Evolutionary conservation across 495 filamentous ascomycete genomes (phyloP).

Genomic region (Pyronema omphalodes): DNA sequence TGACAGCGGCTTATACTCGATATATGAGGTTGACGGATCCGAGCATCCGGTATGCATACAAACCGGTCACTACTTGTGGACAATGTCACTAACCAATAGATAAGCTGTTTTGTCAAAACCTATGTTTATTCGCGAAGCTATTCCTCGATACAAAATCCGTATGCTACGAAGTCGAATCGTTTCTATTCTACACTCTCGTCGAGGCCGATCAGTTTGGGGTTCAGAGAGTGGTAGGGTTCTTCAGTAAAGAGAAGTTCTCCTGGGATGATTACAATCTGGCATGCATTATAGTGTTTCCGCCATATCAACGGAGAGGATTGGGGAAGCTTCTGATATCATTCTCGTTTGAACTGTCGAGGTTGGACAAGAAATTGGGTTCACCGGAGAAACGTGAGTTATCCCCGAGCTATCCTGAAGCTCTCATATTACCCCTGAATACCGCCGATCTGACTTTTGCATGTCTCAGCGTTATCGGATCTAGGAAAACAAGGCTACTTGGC

Average conservation of each 20-base stretch:
- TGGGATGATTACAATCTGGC: conserved; percentile 98
- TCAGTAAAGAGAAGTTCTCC: conserved; percentile 93
- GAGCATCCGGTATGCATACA: conserved; percentile 43
- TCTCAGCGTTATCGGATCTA: conserved; percentile 17
- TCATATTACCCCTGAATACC: not conserved
- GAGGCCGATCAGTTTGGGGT: conserved; percentile 27
- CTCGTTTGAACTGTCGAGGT: conserved; percentile 76
- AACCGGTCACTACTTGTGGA: conserved; percentile 1
- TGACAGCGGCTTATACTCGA: conserved; percentile 38
- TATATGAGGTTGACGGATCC: conserved; percentile 89
- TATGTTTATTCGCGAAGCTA: conserved; percentile 92
- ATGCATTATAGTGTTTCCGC: conserved; percentile 90
- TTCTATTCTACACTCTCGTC: conserved; percentile 84
- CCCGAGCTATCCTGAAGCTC: not conserved
- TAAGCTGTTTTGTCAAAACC: conserved; percentile 81
- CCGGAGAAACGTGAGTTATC: conserved; percentile 47
- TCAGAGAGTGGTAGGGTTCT: conserved; percentile 69
- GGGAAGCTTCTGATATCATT: conserved; percentile 83
- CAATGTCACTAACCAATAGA: conserved; percentile 3
- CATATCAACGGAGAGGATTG: conserved; percentile 77
- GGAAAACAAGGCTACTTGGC: conserved; percentile 17
- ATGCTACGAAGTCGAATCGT: conserved; percentile 88
- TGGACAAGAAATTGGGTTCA: conserved; percentile 70
- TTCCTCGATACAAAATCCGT: conserved; percentile 97
- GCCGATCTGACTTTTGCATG: not conserved